Evolutionary conservation across 768 basidiomycete genomes (phyloP).

Genomic region (Boletus insuetus): DNA sequence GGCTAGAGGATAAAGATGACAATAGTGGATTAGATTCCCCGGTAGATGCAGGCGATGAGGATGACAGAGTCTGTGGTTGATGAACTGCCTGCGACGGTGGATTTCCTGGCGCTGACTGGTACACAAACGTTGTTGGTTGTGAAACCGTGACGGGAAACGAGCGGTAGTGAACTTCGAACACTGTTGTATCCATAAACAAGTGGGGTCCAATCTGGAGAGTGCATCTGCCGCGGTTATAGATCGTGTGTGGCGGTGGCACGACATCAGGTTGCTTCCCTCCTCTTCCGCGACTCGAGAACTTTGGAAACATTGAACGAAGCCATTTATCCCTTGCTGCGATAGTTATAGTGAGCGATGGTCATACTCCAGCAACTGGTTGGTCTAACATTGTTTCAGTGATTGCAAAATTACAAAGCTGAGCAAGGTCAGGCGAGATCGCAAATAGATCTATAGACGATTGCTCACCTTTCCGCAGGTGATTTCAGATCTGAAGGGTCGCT

Average conservation of each 20-base stretch:
- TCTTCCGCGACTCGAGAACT: slow-evolving; percentile 65
- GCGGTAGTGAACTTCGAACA: slow-evolving; percentile 75
- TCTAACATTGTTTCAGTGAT: slow-evolving; percentile 67
- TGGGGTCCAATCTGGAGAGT: slow-evolving; percentile 76
- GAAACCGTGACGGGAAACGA: slow-evolving; percentile 28
- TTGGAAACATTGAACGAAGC: slow-evolving; percentile 62
- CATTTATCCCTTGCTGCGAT: slow-evolving; percentile 66
- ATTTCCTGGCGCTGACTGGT: slow-evolving; percentile 26
- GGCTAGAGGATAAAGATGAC: slow-evolving; percentile 43
- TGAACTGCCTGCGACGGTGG: slow-evolving; percentile 30
- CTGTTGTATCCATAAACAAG: slow-evolving; percentile 59
- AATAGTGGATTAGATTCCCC: slow-evolving; percentile 40
- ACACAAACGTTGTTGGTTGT: slow-evolving; percentile 22
- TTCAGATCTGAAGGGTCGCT: slow-evolving; percentile 41
- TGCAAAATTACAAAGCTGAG: slow-evolving; percentile 59
- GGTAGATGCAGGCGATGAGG: slow-evolving; percentile 19
- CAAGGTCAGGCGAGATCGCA: slow-evolving; percentile 6
- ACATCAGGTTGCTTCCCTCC: slow-evolving; percentile 54
- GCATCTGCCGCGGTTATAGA: slow-evolving; percentile 63
- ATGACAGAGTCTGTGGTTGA: slow-evolving; percentile 20
- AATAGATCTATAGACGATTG: neutral
- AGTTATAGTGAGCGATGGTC: slow-evolving; percentile 13
- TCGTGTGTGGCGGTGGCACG: slow-evolving; percentile 62
- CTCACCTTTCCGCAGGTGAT: slow-evolving; percentile 57
- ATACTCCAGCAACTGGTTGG: slow-evolving; percentile 10